These are phyloP conservation scores for Paraconiothyrium brasiliense DNA, from an alignment of 2,329 filamentous ascomycete species.

Conservation along the genomic window DNA sequence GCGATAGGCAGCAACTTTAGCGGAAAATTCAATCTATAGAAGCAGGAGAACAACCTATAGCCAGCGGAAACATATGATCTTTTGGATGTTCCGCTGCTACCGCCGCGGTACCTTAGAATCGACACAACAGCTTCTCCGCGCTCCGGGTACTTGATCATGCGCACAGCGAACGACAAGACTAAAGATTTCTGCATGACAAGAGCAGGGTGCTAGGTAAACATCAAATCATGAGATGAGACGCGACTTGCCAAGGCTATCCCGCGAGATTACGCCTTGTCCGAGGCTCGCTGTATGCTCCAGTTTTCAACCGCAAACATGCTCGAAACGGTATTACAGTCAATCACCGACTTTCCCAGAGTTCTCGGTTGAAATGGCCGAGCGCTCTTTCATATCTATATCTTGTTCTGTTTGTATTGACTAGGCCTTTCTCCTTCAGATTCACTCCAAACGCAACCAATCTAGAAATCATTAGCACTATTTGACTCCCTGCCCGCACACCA, in stretches of 20 bases:
- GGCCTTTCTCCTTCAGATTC: background rate
- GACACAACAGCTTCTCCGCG: background rate
- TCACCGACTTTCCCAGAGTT: too few relatives aligned
- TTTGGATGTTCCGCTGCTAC: background rate
- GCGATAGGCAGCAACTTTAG: constrained; percentile 8
- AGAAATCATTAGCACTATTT: background rate
- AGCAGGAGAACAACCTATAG: background rate
- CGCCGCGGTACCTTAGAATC: background rate
- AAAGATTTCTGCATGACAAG: background rate
- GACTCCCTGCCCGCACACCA: too few relatives aligned
- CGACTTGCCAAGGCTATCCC: background rate
- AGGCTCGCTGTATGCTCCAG: too few relatives aligned
- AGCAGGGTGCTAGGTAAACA: background rate
- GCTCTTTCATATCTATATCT: background rate
- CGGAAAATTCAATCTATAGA: background rate
- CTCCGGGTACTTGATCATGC: background rate
- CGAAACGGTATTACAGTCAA: too few relatives aligned
- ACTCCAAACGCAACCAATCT: background rate
- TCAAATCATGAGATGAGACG: background rate
- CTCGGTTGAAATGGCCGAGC: background rate
- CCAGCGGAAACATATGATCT: background rate
- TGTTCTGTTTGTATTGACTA: background rate
- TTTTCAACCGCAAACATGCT: too few relatives aligned
- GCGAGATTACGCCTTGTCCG: background rate
- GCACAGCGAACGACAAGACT: background rate